These are phyloP conservation scores for Colletotrichum costaricense DNA, from an alignment of 2,329 filamentous ascomycete species.

Conservation along the genomic window DNA sequence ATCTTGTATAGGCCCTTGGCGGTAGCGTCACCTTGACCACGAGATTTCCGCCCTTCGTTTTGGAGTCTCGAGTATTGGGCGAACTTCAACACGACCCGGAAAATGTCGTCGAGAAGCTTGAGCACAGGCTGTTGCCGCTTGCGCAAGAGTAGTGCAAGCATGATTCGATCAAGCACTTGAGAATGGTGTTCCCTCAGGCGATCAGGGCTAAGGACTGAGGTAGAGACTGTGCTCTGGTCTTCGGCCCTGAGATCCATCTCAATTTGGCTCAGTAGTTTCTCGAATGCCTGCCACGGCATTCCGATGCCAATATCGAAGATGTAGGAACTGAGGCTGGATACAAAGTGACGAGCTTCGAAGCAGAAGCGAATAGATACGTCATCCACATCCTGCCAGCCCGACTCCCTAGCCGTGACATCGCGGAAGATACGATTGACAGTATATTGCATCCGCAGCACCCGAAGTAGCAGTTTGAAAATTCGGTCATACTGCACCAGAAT, in stretches of 20 bases:
- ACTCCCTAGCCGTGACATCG: constrained; percentile 59
- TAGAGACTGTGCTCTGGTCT: constrained; percentile 50
- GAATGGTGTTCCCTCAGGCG: constrained; percentile 78
- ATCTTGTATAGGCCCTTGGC: constrained; percentile 65
- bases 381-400: constrained; percentile 48
- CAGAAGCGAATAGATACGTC: constrained; percentile 69
- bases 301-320: constrained; percentile 84
- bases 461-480: constrained; percentile 83
- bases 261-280: constrained; percentile 71
- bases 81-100: constrained; percentile 77
- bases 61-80: constrained; percentile 62
- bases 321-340: constrained; percentile 78
- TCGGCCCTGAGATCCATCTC: constrained; percentile 65
- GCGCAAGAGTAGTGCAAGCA: constrained; percentile 78
- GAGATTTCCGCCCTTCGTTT: constrained; percentile 48
- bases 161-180: constrained; percentile 78
- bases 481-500: constrained; percentile 84
- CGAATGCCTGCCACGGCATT: constrained; percentile 78
- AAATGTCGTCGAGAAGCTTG: constrained; percentile 80
- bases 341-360: constrained; percentile 83
- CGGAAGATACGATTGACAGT: constrained; percentile 75
- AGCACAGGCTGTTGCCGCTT: constrained; percentile 81
- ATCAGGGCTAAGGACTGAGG: constrained; percentile 69
- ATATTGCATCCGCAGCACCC: constrained; percentile 82
- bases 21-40: constrained; percentile 42